These are phyloP conservation scores for Zhuliangozyma parablackwelliae DNA, from an alignment of 1,139 yeast species.

Conservation along the genomic window DNA sequence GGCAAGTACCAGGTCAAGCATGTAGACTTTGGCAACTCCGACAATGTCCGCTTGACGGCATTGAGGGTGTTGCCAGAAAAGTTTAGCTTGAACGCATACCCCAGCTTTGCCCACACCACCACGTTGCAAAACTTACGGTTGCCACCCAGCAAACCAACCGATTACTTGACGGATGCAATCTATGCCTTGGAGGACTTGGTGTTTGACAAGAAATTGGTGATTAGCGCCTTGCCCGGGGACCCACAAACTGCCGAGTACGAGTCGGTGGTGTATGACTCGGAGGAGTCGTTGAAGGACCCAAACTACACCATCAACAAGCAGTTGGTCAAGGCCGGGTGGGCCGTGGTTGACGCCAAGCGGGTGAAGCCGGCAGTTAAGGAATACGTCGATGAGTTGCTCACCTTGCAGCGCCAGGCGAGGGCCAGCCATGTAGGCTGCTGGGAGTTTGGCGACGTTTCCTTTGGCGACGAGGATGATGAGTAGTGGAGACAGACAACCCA, in stretches of 20 bases:
- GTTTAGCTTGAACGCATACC: constrained; percentile 36
- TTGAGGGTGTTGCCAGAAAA: constrained; percentile 55
- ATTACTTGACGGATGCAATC: constrained; percentile 58
- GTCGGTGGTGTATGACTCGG: constrained; percentile 60
- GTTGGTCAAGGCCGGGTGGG: constrained; percentile 63
- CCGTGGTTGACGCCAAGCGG: constrained; percentile 45
- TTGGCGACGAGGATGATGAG: constrained; percentile 45
- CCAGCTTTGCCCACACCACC: constrained; percentile 58
- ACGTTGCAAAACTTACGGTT: constrained; percentile 52
- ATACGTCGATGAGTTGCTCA: constrained; percentile 36
- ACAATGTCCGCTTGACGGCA: constrained; percentile 41
- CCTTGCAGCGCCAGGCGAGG: constrained; percentile 48
- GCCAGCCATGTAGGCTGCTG: constrained; percentile 62
- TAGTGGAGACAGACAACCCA: background rate
- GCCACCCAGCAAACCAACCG: constrained; percentile 58
- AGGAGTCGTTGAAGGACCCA: constrained; percentile 51
- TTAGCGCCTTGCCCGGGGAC: constrained; percentile 45
- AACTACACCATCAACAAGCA: constrained; percentile 61
- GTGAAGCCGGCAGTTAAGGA: constrained; percentile 32
- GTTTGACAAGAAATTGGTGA: constrained; percentile 55
- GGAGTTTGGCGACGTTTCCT: constrained; percentile 77
- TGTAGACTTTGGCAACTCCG: constrained; percentile 63
- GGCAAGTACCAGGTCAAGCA: constrained; percentile 51
- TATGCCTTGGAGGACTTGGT: constrained; percentile 53
- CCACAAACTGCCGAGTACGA: constrained; percentile 35